Conservation (phyloP, 2,329 filamentous ascomycete genomes). For the Lachnellula occidentalis region DNA sequence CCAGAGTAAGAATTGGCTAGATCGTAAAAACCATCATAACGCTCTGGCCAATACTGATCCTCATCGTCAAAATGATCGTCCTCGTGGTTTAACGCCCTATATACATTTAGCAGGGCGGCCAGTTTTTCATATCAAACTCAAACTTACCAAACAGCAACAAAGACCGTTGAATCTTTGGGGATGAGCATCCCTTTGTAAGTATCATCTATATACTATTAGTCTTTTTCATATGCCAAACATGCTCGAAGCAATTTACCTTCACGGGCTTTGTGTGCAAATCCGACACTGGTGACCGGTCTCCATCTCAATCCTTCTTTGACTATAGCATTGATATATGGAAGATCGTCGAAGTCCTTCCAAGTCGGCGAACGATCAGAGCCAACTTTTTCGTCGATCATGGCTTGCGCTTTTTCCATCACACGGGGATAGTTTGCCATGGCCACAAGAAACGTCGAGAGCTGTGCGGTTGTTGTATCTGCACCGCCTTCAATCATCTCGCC, state of each 20-base stretch:
- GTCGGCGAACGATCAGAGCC: constrained; percentile 40
- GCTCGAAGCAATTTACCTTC: no score
- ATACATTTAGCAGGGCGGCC: no score
- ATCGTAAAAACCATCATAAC: no score
- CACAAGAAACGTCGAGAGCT: constrained; percentile 31
- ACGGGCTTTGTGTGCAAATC: no score
- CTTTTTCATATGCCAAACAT: no score
- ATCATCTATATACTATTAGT: no score
- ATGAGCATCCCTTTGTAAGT: constrained; percentile 37
- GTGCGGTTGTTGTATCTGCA: constrained; percentile 35
- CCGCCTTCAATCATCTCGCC: constrained; percentile 31
- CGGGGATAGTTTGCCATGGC: constrained; percentile 23
- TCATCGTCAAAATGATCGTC: no score
- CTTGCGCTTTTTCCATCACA: not conserved
- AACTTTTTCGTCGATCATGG: constrained; percentile 43
- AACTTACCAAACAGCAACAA: constrained; percentile 33
- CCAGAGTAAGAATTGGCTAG: no score
- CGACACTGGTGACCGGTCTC: no score
- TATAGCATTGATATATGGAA: constrained; percentile 41
- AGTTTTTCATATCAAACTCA: no score
- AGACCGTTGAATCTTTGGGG: constrained; percentile 35
- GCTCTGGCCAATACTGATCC: no score
- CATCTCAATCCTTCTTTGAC: constrained; percentile 28
- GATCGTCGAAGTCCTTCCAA: constrained; percentile 37
- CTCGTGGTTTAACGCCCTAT: no score